Evolutionary conservation across 306 rosid species (phyloP).

Genomic region (Hylodesmum podocarpum): DNA sequence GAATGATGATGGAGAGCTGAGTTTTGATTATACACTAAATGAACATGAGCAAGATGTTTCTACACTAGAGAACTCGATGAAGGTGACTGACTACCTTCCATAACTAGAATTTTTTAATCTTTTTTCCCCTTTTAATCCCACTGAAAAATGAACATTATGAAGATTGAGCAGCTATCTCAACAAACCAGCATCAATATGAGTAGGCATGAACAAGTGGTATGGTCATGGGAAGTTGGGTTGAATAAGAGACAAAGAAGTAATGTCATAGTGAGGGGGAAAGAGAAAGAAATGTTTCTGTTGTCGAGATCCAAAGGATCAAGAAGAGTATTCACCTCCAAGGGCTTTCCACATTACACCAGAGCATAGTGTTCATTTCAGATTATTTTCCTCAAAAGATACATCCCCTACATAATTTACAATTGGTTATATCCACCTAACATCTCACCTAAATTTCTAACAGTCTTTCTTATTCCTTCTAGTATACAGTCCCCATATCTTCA

Average conservation of each 20-base stretch:
- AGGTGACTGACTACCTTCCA: constrained; percentile 39
- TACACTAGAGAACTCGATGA: constrained; percentile 44
- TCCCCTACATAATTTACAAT: background rate
- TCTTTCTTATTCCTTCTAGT: background rate
- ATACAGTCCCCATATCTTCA: background rate
- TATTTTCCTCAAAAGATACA: background rate
- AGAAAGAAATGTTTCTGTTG: background rate
- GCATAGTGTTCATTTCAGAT: background rate
- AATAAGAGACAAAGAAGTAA: background rate
- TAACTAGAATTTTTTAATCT: background rate
- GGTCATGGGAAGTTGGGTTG: background rate
- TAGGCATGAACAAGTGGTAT: background rate
- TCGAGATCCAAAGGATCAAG: background rate
- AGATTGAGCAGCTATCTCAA: background rate
- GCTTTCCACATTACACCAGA: background rate
- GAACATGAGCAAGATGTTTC: constrained; percentile 52
- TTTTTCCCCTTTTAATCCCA: constrained; percentile 1
- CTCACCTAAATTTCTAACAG: background rate
- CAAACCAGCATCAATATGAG: background rate
- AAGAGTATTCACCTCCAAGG: background rate
- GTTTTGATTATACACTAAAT: constrained; percentile 62
- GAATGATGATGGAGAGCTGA: constrained; percentile 71
- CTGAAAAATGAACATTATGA: background rate
- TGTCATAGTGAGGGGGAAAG: background rate
- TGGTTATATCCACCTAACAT: background rate